These are phyloP conservation scores for Solanum lycopersicoides DNA, from an alignment of 257 asterid genomes.

Conservation along the genomic window DNA sequence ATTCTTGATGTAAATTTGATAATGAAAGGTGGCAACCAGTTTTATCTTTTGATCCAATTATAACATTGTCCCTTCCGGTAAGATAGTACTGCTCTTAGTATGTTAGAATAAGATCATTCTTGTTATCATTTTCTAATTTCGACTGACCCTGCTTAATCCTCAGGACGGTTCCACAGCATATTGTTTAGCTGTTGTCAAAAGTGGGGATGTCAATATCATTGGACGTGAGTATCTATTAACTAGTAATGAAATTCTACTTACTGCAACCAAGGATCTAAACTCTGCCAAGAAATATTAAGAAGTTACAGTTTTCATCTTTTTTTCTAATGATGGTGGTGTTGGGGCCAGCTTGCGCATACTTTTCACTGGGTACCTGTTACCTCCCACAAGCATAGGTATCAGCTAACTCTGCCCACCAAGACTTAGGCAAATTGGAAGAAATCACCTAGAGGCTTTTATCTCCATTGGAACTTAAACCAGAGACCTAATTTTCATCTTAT, in stretches of 20 bases:
- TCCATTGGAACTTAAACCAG: background rate
- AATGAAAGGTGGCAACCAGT: conserved; percentile 65
- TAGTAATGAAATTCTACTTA: background rate
- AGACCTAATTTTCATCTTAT: background rate
- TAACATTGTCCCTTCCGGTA: conserved; percentile 40
- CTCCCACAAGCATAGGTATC: background rate
- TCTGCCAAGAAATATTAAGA: background rate
- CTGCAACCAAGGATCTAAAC: background rate
- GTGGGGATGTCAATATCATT: conserved; percentile 68
- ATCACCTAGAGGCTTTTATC: background rate
- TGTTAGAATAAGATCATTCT: background rate
- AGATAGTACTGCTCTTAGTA: background rate
- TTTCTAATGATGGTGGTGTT: background rate
- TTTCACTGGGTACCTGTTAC: background rate
- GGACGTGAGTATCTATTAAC: conserved; percentile 67
- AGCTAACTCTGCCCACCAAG: background rate
- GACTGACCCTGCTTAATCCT: background rate
- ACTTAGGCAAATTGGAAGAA: background rate
- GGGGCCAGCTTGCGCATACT: background rate
- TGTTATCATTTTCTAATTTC: background rate
- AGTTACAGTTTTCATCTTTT: background rate
- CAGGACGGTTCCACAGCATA: conserved; percentile 44
- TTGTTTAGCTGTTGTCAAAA: conserved; percentile 76
- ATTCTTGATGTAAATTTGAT: conserved; percentile 67
- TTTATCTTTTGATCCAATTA: conserved; percentile 31